These are phyloP conservation scores for Penicillium sp. DNA, from an alignment of 2,329 filamentous ascomycete species.

Conservation along the genomic window DNA sequence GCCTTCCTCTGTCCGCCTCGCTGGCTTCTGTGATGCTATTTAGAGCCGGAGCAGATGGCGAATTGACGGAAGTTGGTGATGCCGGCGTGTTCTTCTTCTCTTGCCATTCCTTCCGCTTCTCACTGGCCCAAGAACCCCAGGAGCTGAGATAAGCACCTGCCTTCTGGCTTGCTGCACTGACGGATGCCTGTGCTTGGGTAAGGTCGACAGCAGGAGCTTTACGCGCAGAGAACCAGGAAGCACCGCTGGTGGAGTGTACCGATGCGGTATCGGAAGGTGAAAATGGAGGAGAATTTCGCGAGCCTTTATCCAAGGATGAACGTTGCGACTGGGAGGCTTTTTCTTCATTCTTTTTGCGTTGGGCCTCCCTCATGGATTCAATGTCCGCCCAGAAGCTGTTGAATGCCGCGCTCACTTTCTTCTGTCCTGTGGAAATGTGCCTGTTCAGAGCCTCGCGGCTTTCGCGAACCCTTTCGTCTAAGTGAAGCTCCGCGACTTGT, in stretches of 20 bases:
- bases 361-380: conserved; percentile 67
- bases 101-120: conserved; percentile 41
- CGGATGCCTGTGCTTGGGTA: conserved; percentile 48
- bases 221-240: conserved; percentile 24
- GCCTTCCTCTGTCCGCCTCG: conserved; percentile 27
- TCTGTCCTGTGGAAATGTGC: conserved; percentile 75
- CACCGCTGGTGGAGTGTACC: no score
- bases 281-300: conserved; percentile 21
- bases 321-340: conserved; percentile 23
- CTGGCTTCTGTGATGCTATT: no score
- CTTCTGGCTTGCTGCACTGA: conserved; percentile 46
- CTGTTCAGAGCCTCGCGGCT: conserved; percentile 76
- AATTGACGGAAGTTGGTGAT: conserved; percentile 15
- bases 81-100: conserved; percentile 30
- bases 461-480: conserved; percentile 79
- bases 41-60: conserved; percentile 22
- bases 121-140: conserved; percentile 54
- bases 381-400: conserved; percentile 85
- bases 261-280: no score
- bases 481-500: conserved; percentile 85
- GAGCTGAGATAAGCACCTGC: conserved; percentile 56
- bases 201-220: conserved; percentile 41
- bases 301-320: no score
- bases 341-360: conserved; percentile 47
- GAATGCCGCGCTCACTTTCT: conserved; percentile 78